These are phyloP conservation scores for Yamadazyma diospyri DNA, from an alignment of 1,139 yeast species.

Conservation along the genomic window DNA sequence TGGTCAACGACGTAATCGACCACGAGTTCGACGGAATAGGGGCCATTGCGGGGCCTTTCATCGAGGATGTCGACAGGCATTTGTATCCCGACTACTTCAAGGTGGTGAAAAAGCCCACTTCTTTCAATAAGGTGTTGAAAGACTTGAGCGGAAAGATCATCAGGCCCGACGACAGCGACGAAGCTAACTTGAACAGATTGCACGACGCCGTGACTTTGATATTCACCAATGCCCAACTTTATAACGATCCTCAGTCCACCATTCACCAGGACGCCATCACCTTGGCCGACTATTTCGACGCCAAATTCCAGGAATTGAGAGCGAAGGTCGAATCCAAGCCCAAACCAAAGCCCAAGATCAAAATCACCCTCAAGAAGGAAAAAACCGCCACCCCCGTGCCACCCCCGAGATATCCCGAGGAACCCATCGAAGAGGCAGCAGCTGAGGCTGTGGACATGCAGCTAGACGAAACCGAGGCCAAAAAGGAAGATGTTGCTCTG, in stretches of 20 bases:
- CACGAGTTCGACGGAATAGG: constrained; percentile 44
- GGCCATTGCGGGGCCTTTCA: constrained; percentile 51
- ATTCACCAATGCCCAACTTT: constrained; percentile 55
- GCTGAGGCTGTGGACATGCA: constrained; percentile 14
- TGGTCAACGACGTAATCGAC: constrained; percentile 36
- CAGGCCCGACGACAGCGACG: constrained; percentile 21
- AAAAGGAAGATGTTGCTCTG: constrained; percentile 6
- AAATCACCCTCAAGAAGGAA: constrained; percentile 18
- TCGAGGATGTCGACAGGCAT: constrained; percentile 52
- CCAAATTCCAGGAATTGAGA: constrained; percentile 26
- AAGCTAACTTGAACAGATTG: constrained; percentile 46
- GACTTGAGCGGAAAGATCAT: constrained; percentile 40
- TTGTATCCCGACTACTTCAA: constrained; percentile 61
- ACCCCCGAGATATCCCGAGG: constrained; percentile 14
- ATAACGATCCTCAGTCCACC: constrained; percentile 53
- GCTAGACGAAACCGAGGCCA: constrained; percentile 13
- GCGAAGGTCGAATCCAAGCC: constrained; percentile 16
- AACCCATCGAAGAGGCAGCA: constrained; percentile 13
- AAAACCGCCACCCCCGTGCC: constrained; percentile 14
- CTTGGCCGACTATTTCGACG: constrained; percentile 34
- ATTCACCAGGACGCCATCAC: constrained; percentile 55
- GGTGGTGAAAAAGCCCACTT: constrained; percentile 53
- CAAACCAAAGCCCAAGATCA: constrained; percentile 26
- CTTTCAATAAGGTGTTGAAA: constrained; percentile 45
- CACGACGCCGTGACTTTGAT: constrained; percentile 47